Conservation (phyloP, 1,284 basidiomycete genomes). For the Sanguinoderma infundibulare region DNA sequence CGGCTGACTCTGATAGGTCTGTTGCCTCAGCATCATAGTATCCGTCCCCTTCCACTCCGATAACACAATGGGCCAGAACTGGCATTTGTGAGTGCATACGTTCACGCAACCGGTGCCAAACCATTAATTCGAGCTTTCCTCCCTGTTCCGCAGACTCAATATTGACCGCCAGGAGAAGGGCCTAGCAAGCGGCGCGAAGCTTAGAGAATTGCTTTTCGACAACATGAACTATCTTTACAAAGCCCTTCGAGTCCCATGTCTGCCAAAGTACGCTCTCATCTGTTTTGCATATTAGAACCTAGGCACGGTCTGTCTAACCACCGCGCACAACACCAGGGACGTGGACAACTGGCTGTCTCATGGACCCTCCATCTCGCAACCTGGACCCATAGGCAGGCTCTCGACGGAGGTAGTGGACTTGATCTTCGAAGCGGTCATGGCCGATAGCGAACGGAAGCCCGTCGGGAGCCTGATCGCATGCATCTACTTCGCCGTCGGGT, state of each 20-base stretch:
- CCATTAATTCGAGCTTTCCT: neutral
- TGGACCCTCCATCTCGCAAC: neutral
- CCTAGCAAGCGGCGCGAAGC: neutral
- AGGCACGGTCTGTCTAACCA: no score
- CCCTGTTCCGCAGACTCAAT: neutral
- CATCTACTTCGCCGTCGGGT: constrained; percentile 6
- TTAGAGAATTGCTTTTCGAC: no score
- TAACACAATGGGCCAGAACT: neutral
- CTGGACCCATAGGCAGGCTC: neutral
- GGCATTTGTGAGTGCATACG: neutral
- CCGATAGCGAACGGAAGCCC: neutral
- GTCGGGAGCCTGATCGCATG: neutral
- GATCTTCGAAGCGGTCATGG: neutral
- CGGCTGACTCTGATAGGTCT: neutral
- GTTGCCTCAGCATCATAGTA: no score
- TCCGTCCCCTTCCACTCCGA: no score
- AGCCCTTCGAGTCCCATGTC: neutral
- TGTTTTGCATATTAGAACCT: neutral
- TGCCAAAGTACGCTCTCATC: neutral
- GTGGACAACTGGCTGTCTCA: neutral
- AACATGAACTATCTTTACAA: neutral
- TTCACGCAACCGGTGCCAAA: neutral
- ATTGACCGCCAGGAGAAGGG: neutral
- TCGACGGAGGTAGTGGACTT: neutral
- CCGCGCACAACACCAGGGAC: neutral